Evolutionary conservation across 345 rosid species (phyloP), one percentile per base, ranked within the genome.

Genomic region (Dipteronia sinensis): DNA sequence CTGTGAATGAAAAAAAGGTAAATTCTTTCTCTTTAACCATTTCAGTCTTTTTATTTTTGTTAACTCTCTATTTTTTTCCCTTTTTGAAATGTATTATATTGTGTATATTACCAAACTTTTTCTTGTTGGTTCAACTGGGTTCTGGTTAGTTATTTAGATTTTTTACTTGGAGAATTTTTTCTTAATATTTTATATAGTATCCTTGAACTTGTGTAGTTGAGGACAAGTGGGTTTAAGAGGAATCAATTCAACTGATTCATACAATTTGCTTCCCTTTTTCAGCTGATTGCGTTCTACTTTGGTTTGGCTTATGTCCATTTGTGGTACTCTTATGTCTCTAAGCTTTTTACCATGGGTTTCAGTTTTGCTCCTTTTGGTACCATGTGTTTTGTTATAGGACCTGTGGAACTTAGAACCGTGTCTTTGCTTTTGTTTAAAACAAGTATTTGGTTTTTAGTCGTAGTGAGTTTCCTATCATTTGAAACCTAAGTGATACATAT

Each of bases 1-100:
- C 96, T 27, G 95, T 90, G 72, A 85, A 86, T 16, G 97, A 92
- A 63, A 86, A 91, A 75, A 95, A 92, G 90, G 98, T 85, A 65
- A 80, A 10, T 17, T 25, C n/a, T 72, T 73, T 17, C 58, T 40
- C 61, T 31, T 62, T 69, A 15, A 16, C 9, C 44, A 42, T 72
- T 16, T 11, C 42, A 42, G 38, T 34, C 38, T 34, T 34, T 20
- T n/a, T 0, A 12, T 19, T 51, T 19, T 6, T 34, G 74, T 56
- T 44, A 6, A 22, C 20, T 44, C 59, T 2, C 5, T 4, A 25
- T 15, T 6, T 55, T 20, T 8, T 23, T 38, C n/a, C 25, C 64
- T 2, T 38, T 10, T 9, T 53, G 20, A 55, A 70, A 15, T 59
- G 70, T 68, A 10, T 46, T 61, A 49, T 11, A 17, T 31, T 12